A percentile compares a stretch with the other conserved stretches of the same genome.
phyloP scores from a whole-genome alignment of 1,284 basidiomycete genomes.

The Ustilago sp. region DNA sequence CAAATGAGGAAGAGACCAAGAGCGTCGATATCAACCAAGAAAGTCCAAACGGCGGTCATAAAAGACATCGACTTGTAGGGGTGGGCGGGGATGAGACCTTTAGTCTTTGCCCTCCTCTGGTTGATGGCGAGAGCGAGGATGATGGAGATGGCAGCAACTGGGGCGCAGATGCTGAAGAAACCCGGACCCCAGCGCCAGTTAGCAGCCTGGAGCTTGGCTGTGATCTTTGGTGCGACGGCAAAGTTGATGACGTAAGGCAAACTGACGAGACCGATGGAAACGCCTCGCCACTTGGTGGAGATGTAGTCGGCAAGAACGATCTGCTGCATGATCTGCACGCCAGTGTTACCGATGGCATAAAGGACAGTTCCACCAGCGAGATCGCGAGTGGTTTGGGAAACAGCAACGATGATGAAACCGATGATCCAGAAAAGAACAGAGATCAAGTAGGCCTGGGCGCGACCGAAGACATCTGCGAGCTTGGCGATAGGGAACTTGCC shows the following conservation, averaged over 20 bases:
- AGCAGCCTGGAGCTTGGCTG: constrained; percentile 12
- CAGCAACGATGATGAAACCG: constrained; percentile 65
- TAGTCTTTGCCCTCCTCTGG: constrained; percentile 56
- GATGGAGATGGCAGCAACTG: constrained; percentile 61
- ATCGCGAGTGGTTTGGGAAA: constrained; percentile 46
- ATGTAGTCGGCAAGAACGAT: constrained; percentile 67
- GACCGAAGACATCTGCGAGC: constrained; percentile 67
- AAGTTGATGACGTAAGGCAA: constrained; percentile 67
- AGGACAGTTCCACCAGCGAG: constrained; percentile 60
- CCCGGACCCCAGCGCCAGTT: constrained; percentile 67
- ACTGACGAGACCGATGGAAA: constrained; percentile 62
- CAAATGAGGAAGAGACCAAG: constrained; percentile 64
- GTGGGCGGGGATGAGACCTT: constrained; percentile 54
- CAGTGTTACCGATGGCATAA: constrained; percentile 66
- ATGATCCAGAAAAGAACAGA: constrained; percentile 63
- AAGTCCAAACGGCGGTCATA: constrained; percentile 14
- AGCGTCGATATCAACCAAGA: constrained; percentile 61
- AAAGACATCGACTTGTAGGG: constrained; percentile 56
- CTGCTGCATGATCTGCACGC: constrained; percentile 67
- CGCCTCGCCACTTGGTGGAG: constrained; percentile 62
- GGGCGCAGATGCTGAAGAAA: constrained; percentile 66
- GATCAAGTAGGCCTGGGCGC: constrained; percentile 59
- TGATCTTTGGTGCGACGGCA: constrained; percentile 41
- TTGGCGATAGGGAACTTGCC: constrained; percentile 67
- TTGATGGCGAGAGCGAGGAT: constrained; percentile 57